Evolutionary conservation across 164 flowering plant genomes (phyloP), one percentile per base, ranked within the genome.

Genomic region (Tetracentron sinense): DNA sequence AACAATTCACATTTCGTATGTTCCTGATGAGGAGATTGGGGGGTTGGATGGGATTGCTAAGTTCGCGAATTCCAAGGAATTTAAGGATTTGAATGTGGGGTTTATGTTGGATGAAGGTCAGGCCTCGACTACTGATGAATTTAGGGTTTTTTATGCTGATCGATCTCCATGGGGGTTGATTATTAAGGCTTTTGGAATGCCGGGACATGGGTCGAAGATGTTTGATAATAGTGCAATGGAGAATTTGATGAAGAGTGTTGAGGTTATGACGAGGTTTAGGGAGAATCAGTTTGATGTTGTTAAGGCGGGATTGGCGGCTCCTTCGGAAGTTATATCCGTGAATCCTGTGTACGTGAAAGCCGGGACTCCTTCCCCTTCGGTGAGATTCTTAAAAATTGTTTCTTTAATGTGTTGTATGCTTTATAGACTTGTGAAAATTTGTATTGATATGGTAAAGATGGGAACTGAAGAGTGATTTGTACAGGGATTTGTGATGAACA

Each of bases 1-100:
- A 8, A 83, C 89, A 0, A 35, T 90, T 21, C 84, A 83, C 42
- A 42, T 88, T 7, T 79, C 83, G 2, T 88, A 71, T 60, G 97
- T 94, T 0, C 96, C 97, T 11, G 99, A 94, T 19, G 99, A 91
- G 80, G 99, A 94, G 80, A 79, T 85, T 49, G 96, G 99, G 0
- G 96, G 97, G 2, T 15, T 70, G 21, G 87, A 81, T 58, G 99
- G 99, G 27, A 71, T 75, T 22, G 82, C 68, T 7, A 82, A 75
- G 81, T 86, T 94, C 58, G 89, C 57, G 6, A 69, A 25, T 17
- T 85, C 89, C 0, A 46, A 83, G 29, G 89, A 79, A 70, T 91
- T 94, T 69, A 25, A 47, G 61, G 81, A 75, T 7, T 63, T 94
- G 79, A 85, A 84, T 69, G 78, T 94, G 19, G 98, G 98, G 74